Conservation (phyloP, 148 eudicot genomes). For the Agrostemma githago region DNA sequence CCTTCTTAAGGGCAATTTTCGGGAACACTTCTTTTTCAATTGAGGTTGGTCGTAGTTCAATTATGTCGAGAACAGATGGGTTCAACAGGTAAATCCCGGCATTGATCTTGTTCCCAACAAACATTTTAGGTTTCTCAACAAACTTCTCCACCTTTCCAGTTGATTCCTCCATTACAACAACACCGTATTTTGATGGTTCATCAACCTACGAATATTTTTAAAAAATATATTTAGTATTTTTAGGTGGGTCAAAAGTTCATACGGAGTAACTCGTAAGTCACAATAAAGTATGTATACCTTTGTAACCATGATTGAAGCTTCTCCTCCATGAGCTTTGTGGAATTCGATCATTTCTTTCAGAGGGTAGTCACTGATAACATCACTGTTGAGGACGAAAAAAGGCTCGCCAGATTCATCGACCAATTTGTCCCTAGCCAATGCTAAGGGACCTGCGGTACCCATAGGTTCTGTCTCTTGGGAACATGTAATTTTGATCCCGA, state of each 20-base stretch:
- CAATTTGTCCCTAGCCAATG: slow-evolving; percentile 83
- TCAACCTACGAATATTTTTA: slow-evolving; percentile 53
- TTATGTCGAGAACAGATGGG: slow-evolving; percentile 77
- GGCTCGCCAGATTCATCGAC: slow-evolving; percentile 76
- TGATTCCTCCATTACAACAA: slow-evolving; percentile 81
- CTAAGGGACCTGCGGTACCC: slow-evolving; percentile 96
- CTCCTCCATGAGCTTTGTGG: slow-evolving; percentile 89
- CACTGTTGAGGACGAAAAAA: slow-evolving; percentile 92
- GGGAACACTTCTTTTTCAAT: slow-evolving; percentile 92
- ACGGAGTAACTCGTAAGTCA: neutral
- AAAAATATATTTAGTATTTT: too few species aligned
- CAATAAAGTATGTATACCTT: slow-evolving; percentile 43
- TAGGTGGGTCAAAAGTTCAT: too few species aligned
- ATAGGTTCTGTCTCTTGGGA: slow-evolving; percentile 98
- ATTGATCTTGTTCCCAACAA: slow-evolving; percentile 94
- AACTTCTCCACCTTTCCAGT: slow-evolving; percentile 78
- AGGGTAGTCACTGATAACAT: slow-evolving; percentile 92
- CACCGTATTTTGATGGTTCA: slow-evolving; percentile 96
- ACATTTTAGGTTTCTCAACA: slow-evolving; percentile 86
- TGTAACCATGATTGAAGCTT: slow-evolving; percentile 93
- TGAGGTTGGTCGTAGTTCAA: slow-evolving; percentile 75
- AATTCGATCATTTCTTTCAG: slow-evolving; percentile 74
- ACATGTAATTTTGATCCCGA: slow-evolving; percentile 79
- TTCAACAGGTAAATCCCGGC: slow-evolving; percentile 88
- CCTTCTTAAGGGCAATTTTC: slow-evolving; percentile 55